Evolutionary conservation across 169 alveolate species (phyloP).

Genomic region (Plasmodium vinckei): DNA sequence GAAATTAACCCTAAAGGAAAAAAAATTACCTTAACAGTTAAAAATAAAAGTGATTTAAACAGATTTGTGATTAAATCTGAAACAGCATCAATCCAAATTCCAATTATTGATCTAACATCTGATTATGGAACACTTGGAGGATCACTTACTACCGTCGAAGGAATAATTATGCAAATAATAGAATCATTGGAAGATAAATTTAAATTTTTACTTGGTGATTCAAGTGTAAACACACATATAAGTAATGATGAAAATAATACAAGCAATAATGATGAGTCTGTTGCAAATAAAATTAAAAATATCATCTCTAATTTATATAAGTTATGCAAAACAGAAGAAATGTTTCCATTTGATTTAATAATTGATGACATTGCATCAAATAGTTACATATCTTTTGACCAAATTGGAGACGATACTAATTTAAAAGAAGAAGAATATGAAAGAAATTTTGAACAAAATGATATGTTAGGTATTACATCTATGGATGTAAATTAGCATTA

Average conservation of each 20-base stretch:
- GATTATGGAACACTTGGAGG: constrained; percentile 89
- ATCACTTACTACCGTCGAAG: constrained; percentile 95
- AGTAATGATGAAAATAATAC: constrained; percentile 80
- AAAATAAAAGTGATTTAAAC: constrained; percentile 91
- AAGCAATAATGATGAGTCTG: constrained; percentile 39
- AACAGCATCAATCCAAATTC: constrained; percentile 92
- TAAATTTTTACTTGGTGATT: constrained; percentile 96
- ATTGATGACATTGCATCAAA: constrained; percentile 94
- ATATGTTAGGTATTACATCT: constrained; percentile 93
- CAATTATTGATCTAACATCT: constrained; percentile 94
- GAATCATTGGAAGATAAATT: constrained; percentile 88
- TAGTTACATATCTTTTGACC: constrained; percentile 91
- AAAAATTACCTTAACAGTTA: constrained; percentile 87
- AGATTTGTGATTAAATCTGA: constrained; percentile 97
- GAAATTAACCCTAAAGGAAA: constrained; percentile 94
- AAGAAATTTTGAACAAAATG: constrained; percentile 94
- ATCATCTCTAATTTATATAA: constrained; percentile 39
- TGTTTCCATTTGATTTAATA: constrained; percentile 87
- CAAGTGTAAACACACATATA: constrained; percentile 81
- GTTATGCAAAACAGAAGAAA: constrained; percentile 63
- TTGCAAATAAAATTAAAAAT: constrained; percentile 31
- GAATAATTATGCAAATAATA: constrained; percentile 89
- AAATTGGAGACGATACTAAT: constrained; percentile 82
- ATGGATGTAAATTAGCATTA: constrained; percentile 91
- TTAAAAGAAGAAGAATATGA: constrained; percentile 88